Percentiles rank a stretch among this genome's conserved stretches.
These are phyloP conservation scores for Xenosphaeropsis pyriputrescens DNA, from an alignment of 2,329 filamentous ascomycete species.

Conservation along the genomic window DNA sequence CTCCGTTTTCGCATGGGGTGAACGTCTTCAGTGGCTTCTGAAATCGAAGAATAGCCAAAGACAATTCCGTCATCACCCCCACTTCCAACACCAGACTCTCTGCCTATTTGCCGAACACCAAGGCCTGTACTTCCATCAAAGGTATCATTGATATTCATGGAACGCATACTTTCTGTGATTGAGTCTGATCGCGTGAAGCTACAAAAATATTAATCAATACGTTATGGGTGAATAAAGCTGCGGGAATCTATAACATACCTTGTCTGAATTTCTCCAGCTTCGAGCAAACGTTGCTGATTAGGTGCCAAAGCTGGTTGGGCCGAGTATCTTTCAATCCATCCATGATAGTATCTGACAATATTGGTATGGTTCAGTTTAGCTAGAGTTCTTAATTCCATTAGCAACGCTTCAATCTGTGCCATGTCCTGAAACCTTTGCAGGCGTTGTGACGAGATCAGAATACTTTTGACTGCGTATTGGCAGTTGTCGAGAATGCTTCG, in stretches of 20 bases:
- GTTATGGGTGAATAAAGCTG: too few relatives aligned
- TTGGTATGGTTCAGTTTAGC: conserved; percentile 49
- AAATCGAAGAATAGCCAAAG: conserved; percentile 1
- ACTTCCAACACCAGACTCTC: background rate
- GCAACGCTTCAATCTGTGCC: conserved; percentile 36
- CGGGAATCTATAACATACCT: background rate
- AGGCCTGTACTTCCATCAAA: too few relatives aligned
- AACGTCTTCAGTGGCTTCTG: background rate
- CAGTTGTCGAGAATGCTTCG: conserved; percentile 44
- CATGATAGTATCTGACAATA: conserved; percentile 50
- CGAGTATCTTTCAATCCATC: conserved; percentile 41
- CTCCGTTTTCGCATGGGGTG: background rate
- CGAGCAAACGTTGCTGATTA: background rate
- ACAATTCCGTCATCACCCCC: background rate
- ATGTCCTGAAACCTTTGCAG: conserved; percentile 34
- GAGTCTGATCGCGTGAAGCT: too few relatives aligned
- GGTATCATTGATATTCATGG: too few relatives aligned
- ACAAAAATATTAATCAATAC: too few relatives aligned
- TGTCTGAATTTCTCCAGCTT: background rate
- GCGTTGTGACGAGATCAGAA: conserved; percentile 36
- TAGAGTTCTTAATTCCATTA: conserved; percentile 46
- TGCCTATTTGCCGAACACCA: too few relatives aligned
- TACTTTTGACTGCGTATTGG: conserved; percentile 52
- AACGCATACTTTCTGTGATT: too few relatives aligned
- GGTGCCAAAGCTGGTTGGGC: background rate